Evolutionary conservation across 441 rosid species (phyloP).

Genomic region (Erodium chrysanthum): DNA sequence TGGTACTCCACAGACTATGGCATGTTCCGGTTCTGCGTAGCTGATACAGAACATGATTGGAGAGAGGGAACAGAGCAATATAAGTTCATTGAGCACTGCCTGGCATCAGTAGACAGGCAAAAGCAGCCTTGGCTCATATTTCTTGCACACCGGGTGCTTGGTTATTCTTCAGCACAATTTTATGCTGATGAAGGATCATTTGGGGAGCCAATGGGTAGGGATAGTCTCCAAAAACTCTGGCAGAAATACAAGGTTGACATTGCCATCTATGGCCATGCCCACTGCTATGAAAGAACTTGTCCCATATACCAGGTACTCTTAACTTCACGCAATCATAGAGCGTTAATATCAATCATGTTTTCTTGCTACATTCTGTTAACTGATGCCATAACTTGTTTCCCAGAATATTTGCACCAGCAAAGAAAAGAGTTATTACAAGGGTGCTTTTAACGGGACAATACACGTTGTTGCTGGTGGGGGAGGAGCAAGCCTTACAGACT

Average conservation of each 20-base stretch:
- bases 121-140: conserved; percentile 82
- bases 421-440: conserved; percentile 47
- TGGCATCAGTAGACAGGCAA: not conserved
- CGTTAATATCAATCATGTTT: not conserved
- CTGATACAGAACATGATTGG: conserved; percentile 44
- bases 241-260: conserved; percentile 80
- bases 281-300: conserved; percentile 75
- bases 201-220: conserved; percentile 80
- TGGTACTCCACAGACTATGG: conserved; percentile 86
- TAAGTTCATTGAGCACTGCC: conserved; percentile 2
- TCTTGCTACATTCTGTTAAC: too few species aligned
- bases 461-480: conserved; percentile 83
- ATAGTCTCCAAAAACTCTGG: conserved; percentile 74
- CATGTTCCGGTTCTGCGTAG: conserved; percentile 85
- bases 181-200: conserved; percentile 60
- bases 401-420: conserved; percentile 56
- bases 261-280: conserved; percentile 72
- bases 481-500: conserved; percentile 54
- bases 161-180: conserved; percentile 49
- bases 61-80: conserved; percentile 3
- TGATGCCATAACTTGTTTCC: conserved; percentile 9
- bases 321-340: not conserved
- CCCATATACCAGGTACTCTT: conserved; percentile 68
- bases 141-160: conserved; percentile 76
- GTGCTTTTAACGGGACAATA: conserved; percentile 63